phyloP scores from a whole-genome alignment of 208 protist genomes.

The Entamoeba moshkovskii region DNA sequence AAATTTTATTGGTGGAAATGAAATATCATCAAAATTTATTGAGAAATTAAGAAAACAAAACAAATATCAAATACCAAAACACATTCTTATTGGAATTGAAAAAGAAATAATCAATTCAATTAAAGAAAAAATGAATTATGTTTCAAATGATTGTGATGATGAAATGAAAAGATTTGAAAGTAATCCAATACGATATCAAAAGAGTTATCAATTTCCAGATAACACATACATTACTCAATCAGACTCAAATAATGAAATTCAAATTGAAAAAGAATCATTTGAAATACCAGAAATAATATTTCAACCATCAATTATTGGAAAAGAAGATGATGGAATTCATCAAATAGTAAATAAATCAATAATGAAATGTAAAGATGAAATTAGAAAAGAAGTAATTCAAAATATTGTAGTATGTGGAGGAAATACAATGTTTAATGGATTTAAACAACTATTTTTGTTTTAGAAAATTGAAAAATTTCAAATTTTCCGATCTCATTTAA shows the following conservation, averaged over 20 bases:
- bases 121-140: not conserved
- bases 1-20: too few species aligned
- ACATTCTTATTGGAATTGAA: too few species aligned
- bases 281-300: not conserved
- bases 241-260: too few species aligned
- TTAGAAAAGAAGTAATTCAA: not conserved
- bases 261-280: not conserved
- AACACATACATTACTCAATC: not conserved
- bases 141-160: not conserved
- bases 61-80: too few species aligned
- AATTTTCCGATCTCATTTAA: too few species aligned
- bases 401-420: not conserved
- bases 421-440: not conserved
- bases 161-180: not conserved
- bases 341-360: not conserved
- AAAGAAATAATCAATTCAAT: not conserved
- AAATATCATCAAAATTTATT: too few species aligned
- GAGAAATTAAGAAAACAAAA: too few species aligned
- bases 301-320: not conserved
- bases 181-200: too few species aligned
- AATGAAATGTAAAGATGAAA: not conserved
- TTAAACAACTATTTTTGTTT: too few species aligned
- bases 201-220: not conserved
- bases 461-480: too few species aligned
- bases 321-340: not conserved